phyloP scores from a whole-genome alignment of 352 stramenopile genomes.

The Phytophthora hybrid region DNA sequence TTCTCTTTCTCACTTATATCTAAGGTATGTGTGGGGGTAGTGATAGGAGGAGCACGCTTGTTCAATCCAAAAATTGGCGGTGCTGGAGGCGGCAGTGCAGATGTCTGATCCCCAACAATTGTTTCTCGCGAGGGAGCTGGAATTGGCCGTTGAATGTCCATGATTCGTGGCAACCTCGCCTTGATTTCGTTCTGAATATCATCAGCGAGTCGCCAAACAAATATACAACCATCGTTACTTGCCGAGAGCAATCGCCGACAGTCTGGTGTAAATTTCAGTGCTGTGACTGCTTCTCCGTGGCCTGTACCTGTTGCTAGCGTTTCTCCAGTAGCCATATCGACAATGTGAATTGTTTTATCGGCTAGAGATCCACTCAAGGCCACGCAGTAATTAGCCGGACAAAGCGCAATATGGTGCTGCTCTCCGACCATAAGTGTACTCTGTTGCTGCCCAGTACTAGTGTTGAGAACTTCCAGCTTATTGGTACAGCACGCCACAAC shows the following conservation, averaged over 20 bases:
- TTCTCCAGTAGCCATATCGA: slow-evolving; percentile 85
- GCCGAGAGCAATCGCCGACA: slow-evolving; percentile 85
- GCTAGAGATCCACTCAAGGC: slow-evolving; percentile 84
- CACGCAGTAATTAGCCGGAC: slow-evolving; percentile 71
- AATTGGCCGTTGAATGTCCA: slow-evolving; percentile 36
- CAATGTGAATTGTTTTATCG: slow-evolving; percentile 89
- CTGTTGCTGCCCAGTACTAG: slow-evolving; percentile 70
- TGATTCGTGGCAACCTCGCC: slow-evolving; percentile 49
- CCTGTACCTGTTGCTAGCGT: slow-evolving; percentile 80
- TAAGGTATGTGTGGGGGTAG: neutral
- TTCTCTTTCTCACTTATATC: neutral
- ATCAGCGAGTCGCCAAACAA: slow-evolving; percentile 88
- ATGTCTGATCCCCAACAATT: neutral
- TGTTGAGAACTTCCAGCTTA: slow-evolving; percentile 74
- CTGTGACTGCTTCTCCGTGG: slow-evolving; percentile 88
- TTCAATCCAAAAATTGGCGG: slow-evolving; percentile 28
- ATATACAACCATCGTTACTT: slow-evolving; percentile 88
- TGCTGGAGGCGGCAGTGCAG: slow-evolving; percentile 42
- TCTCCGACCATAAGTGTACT: slow-evolving; percentile 73
- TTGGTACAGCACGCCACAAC: slow-evolving; percentile 84
- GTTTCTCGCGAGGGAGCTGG: slow-evolving; percentile 37
- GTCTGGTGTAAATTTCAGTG: slow-evolving; percentile 87
- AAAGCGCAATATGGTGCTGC: slow-evolving; percentile 75
- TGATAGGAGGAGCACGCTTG: neutral
- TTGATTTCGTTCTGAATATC: slow-evolving; percentile 81